phyloP scores from a whole-genome alignment of 1,284 basidiomycete species.

The Somion occarium region DNA sequence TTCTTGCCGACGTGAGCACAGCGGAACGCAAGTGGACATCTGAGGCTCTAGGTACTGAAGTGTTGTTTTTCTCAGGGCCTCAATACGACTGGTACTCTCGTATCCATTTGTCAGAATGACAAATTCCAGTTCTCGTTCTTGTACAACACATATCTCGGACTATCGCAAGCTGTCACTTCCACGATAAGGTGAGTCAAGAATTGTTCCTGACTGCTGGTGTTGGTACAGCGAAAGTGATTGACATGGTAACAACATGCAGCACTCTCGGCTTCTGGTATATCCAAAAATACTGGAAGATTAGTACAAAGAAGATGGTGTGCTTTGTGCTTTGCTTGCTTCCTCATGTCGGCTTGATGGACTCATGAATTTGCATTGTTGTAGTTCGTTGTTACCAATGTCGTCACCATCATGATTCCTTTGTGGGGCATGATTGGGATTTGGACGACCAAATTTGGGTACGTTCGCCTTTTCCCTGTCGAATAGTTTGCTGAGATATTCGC shows the following conservation, averaged over 20 bases:
- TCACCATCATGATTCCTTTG: constrained; percentile 72
- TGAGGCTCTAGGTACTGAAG: not conserved
- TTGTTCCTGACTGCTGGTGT: constrained; percentile 18
- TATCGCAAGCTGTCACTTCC: constrained; percentile 69
- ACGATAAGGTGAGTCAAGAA: constrained; percentile 35
- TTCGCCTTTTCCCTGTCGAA: constrained; percentile 10
- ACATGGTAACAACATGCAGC: constrained; percentile 26
- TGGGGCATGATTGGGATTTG: constrained; percentile 89
- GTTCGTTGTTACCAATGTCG: constrained; percentile 75
- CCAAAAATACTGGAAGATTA: constrained; percentile 71
- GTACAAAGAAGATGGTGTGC: constrained; percentile 71
- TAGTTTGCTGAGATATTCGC: too few species aligned
- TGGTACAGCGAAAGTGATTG: not conserved
- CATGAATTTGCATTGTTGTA: too few species aligned
- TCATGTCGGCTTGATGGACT: too few species aligned
- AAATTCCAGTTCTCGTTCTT: constrained; percentile 72
- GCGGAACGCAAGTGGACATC: not conserved
- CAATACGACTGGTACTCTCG: constrained; percentile 74
- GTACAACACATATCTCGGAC: constrained; percentile 72
- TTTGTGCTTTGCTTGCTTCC: too few species aligned
- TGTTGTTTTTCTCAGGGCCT: constrained; percentile 47
- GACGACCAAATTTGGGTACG: constrained; percentile 67
- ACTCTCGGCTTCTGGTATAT: constrained; percentile 79
- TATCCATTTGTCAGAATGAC: constrained; percentile 75
- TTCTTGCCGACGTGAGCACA: constrained; percentile 69